Percentiles rank a stretch among this genome's conserved stretches.
Conservation (phyloP, 75 land plant species). For the Pinus tabuliformis region DNA sequence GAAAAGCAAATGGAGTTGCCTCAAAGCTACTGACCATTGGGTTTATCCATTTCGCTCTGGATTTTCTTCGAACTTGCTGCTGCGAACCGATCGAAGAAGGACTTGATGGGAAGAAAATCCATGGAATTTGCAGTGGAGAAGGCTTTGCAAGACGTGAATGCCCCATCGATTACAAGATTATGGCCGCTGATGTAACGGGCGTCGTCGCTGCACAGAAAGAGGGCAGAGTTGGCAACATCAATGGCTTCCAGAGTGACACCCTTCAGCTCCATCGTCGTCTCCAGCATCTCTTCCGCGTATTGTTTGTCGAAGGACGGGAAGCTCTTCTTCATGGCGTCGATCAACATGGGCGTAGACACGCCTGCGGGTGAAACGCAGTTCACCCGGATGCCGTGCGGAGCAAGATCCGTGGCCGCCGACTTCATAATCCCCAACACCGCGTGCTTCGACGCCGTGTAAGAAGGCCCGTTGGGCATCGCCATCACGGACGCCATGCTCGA, state of each 20-base stretch:
- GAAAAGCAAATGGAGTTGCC: too few relatives aligned
- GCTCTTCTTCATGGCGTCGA: background rate
- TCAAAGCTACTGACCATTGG: too few relatives aligned
- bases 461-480: background rate
- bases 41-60: too few relatives aligned
- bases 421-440: conserved; percentile 19
- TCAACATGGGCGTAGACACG: conserved; percentile 9
- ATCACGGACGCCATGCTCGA: conserved; percentile 5
- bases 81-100: too few relatives aligned
- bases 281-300: background rate
- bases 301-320: background rate
- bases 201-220: conserved; percentile 20
- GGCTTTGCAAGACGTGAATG: background rate
- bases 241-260: conserved; percentile 1
- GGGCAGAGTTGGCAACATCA: conserved; percentile 20
- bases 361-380: conserved; percentile 14
- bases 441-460: conserved; percentile 17
- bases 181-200: conserved; percentile 20
- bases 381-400: conserved; percentile 15
- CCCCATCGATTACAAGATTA: conserved; percentile 19
- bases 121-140: background rate
- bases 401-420: conserved; percentile 14
- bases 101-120: too few relatives aligned
- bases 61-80: too few relatives aligned
- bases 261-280: background rate